Evolutionary conservation across 345 rosid genomes (phyloP).

Genomic region (Triadica sebifera): DNA sequence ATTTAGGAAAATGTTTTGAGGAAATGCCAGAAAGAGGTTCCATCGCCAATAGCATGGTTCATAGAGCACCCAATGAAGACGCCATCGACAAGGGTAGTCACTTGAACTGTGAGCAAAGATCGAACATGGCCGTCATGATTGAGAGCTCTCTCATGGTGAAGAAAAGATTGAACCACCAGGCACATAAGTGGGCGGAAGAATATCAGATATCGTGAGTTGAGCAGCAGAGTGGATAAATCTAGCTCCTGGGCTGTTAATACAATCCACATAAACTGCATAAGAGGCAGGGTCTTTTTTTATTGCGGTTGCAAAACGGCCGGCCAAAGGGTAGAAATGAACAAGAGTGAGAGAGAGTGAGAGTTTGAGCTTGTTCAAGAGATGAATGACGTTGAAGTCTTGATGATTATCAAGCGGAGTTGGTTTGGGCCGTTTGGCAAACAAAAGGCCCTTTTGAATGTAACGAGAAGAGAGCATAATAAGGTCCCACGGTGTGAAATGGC

Average conservation of each 20-base stretch:
- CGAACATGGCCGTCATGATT: constrained; percentile 56
- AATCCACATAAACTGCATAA: constrained; percentile 50
- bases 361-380: constrained; percentile 42
- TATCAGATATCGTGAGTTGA: constrained; percentile 38
- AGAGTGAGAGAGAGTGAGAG: constrained; percentile 61
- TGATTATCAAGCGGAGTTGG: constrained; percentile 18
- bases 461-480: constrained; percentile 61
- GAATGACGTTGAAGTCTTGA: constrained; percentile 27
- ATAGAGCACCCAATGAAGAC: constrained; percentile 65
- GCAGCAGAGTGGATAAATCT: constrained; percentile 45
- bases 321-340: constrained; percentile 64
- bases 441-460: constrained; percentile 65
- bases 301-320: constrained; percentile 57
- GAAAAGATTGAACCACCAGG: constrained; percentile 65
- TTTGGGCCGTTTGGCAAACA: constrained; percentile 54
- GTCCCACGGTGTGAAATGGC: constrained; percentile 61
- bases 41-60: constrained; percentile 63
- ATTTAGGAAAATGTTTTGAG: constrained; percentile 61
- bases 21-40: constrained; percentile 69
- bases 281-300: constrained; percentile 32
- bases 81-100: constrained; percentile 62
- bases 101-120: constrained; percentile 57
- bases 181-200: constrained; percentile 49
- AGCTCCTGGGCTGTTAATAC: constrained; percentile 50
- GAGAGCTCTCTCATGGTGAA: constrained; percentile 59